These are phyloP conservation scores for Puccinia horiana DNA, from an alignment of 1,284 basidiomycete species.

Conservation along the genomic window DNA sequence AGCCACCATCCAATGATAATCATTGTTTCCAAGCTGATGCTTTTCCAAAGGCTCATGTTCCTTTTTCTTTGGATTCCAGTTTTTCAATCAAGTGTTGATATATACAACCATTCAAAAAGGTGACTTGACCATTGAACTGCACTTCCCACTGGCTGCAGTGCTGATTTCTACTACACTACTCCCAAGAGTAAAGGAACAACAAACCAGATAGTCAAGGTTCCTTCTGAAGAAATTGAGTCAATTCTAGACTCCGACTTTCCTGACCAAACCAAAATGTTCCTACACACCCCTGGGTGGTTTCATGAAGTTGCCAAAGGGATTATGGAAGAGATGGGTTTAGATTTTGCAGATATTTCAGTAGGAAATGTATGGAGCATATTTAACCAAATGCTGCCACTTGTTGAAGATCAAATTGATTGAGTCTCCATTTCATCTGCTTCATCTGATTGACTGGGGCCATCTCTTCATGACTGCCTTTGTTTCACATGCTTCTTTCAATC, in stretches of 20 bases:
- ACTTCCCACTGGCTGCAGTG: background rate
- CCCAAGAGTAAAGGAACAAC: background rate
- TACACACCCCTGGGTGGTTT: too few species aligned
- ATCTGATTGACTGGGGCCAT: too few species aligned
- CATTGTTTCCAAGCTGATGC: background rate
- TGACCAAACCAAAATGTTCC: background rate
- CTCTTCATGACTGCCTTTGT: too few species aligned
- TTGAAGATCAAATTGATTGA: too few species aligned
- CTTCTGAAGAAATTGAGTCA: background rate
- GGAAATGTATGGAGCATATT: too few species aligned
- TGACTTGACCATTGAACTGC: background rate
- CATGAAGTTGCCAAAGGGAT: too few species aligned
- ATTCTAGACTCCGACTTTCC: background rate
- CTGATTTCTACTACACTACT: background rate
- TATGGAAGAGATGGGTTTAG: too few species aligned
- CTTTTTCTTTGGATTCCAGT: constrained; percentile 1
- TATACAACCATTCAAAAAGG: background rate
- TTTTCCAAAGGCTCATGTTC: background rate
- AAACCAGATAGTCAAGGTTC: background rate
- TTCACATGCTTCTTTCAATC: too few species aligned
- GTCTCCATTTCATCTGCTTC: too few species aligned
- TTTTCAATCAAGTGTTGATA: background rate
- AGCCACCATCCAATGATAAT: too few species aligned
- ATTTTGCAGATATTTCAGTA: too few species aligned
- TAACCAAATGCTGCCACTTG: too few species aligned